These are phyloP conservation scores for Flaveria sonorensis DNA, from an alignment of 129 eudicot species.

Conservation along the genomic window DNA sequence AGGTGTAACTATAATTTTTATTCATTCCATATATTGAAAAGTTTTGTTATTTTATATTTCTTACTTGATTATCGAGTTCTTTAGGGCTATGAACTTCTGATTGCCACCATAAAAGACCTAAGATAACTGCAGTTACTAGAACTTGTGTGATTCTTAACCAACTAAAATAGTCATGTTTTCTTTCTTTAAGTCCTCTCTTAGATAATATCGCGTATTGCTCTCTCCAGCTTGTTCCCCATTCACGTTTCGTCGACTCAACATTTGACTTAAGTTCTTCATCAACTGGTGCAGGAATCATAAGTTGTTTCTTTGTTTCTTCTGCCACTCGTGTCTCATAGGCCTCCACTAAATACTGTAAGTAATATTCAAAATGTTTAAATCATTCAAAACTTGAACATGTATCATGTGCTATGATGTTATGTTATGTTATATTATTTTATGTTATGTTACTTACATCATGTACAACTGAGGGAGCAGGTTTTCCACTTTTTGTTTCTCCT, in stretches of 20 bases:
- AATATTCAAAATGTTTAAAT: not conserved
- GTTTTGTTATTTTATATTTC: not conserved
- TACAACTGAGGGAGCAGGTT: slow-evolving; percentile 74
- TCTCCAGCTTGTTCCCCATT: slow-evolving; percentile 98
- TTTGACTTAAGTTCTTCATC: slow-evolving; percentile 67
- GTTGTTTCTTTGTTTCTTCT: slow-evolving; percentile 70
- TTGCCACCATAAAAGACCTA: slow-evolving; percentile 98
- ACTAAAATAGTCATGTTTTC: slow-evolving; percentile 89
- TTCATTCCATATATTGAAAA: not conserved
- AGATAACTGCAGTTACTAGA: slow-evolving; percentile 65
- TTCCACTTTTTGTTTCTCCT: slow-evolving; percentile 61
- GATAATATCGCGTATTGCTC: slow-evolving; percentile 72
- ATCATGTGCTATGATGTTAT: not conserved
- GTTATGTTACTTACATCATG: slow-evolving; percentile 58
- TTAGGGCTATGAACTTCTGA: slow-evolving; percentile 56
- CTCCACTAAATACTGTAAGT: slow-evolving; percentile 82
- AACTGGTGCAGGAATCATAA: slow-evolving; percentile 49
- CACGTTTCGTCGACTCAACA: slow-evolving; percentile 56
- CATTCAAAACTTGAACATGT: not conserved
- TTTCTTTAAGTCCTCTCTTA: slow-evolving; percentile 86
- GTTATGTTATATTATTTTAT: not conserved
- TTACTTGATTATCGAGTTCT: slow-evolving; percentile 84
- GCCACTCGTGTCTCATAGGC: slow-evolving; percentile 84
- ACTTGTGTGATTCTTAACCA: slow-evolving; percentile 96
- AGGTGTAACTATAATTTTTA: not conserved